These are phyloP conservation scores for Sabuloglossum arenarium DNA, from an alignment of 495 filamentous ascomycete genomes.

Conservation along the genomic window DNA sequence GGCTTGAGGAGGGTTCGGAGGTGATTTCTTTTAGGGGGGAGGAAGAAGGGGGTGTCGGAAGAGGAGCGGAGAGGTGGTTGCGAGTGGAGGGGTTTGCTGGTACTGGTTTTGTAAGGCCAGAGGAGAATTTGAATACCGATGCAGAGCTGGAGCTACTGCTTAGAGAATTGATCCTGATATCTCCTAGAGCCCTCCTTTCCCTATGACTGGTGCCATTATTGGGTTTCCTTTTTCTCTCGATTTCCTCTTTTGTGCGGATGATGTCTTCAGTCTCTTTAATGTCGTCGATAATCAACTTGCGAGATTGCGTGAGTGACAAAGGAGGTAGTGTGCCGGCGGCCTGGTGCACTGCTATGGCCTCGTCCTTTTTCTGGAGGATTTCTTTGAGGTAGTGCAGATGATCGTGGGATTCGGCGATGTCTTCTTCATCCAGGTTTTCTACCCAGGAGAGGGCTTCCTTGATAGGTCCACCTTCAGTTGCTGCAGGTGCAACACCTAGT, in stretches of 20 bases:
- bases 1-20: not conserved
- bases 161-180: not conserved
- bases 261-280: not conserved
- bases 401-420: not conserved
- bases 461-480: not conserved
- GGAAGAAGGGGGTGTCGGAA: slow-evolving; percentile 5
- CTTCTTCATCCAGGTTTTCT: not conserved
- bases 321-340: not conserved
- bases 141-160: not conserved
- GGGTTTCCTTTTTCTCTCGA: not conserved
- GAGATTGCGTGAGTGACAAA: not conserved
- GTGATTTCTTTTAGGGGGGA: not conserved
- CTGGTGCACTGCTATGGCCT: not conserved
- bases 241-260: not conserved
- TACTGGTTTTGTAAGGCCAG: not conserved
- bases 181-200: not conserved
- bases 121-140: too few species aligned
- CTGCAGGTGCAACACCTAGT: not conserved
- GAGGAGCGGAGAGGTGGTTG: not conserved
- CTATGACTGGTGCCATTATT: not conserved
- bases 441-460: not conserved
- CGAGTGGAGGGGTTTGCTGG: not conserved
- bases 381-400: not conserved
- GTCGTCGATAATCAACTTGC: not conserved
- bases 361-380: not conserved